Percentiles rank a stretch among this genome's conserved stretches.
phyloP scores from a whole-genome alignment of 305 asterid species.

The Solanum hybrid region DNA sequence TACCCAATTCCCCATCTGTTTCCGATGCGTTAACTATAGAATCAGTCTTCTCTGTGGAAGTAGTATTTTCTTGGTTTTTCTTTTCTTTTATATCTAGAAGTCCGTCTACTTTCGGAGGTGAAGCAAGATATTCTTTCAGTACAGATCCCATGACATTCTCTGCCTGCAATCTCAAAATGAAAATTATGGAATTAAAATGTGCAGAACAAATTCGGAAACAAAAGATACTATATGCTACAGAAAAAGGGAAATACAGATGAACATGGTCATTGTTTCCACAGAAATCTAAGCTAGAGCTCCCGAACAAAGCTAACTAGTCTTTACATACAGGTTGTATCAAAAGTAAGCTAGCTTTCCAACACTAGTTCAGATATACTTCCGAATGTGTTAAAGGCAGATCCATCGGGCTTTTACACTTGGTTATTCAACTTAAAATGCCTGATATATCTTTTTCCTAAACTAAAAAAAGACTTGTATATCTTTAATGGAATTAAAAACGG shows the following conservation, averaged over 20 bases:
- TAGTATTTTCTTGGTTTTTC: conserved; percentile 21
- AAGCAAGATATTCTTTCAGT: conserved; percentile 69
- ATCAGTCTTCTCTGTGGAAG: conserved; percentile 9
- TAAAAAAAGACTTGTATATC: neutral
- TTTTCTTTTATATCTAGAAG: conserved; percentile 17
- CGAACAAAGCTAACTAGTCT: neutral
- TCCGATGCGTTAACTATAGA: neutral
- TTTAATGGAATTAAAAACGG: neutral
- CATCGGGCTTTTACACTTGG: neutral
- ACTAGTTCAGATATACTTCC: neutral
- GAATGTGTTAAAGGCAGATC: neutral
- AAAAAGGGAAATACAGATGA: neutral
- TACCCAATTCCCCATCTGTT: neutral
- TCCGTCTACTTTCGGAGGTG: conserved; percentile 39
- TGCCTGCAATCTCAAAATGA: conserved; percentile 45
- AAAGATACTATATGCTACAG: neutral
- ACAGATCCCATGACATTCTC: conserved; percentile 80
- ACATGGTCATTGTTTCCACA: neutral
- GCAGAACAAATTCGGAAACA: neutral
- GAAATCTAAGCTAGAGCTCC: neutral
- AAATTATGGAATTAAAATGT: neutral
- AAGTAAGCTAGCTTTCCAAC: neutral
- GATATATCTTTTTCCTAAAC: neutral
- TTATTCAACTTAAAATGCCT: neutral
- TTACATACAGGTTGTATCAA: neutral